These are phyloP conservation scores for Nidularia pulvinata DNA, from an alignment of 768 basidiomycete species.

Conservation along the genomic window DNA sequence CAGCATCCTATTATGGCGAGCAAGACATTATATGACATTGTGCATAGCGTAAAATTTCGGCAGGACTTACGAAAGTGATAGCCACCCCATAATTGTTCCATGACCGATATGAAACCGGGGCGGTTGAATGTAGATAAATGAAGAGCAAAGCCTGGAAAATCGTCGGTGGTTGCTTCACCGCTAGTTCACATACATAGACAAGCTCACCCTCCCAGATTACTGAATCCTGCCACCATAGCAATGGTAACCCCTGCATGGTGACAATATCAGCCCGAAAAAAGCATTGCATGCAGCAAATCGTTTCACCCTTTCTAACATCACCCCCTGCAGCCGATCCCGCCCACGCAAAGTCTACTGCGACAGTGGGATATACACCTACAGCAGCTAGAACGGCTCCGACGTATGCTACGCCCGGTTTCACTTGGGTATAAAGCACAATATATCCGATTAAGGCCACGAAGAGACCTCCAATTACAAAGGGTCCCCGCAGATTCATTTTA, in stretches of 20 bases:
- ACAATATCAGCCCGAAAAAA: too few species aligned
- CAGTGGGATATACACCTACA: not conserved
- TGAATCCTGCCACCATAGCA: not conserved
- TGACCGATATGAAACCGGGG: not conserved
- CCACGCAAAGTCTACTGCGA: not conserved
- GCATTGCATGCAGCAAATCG: too few species aligned
- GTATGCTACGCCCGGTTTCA: not conserved
- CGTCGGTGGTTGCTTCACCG: not conserved
- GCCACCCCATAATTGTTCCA: not conserved
- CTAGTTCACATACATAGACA: not conserved
- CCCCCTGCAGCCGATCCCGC: not conserved
- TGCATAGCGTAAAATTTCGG: not conserved
- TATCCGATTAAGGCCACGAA: not conserved
- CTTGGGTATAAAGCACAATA: not conserved
- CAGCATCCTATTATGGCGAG: not conserved
- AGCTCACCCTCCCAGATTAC: not conserved
- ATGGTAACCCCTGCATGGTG: not conserved
- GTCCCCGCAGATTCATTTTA: not conserved
- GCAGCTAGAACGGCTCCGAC: not conserved
- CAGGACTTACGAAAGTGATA: not conserved
- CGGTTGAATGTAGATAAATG: not conserved
- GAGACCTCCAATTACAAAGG: not conserved
- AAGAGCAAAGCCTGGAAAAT: not conserved
- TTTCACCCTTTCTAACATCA: not conserved
- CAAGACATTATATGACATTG: not conserved